A percentile compares a stretch with the other conserved stretches of the same genome.
phyloP scores from a whole-genome alignment of 164 flowering plant species.

The Vitis rotundifolia region DNA sequence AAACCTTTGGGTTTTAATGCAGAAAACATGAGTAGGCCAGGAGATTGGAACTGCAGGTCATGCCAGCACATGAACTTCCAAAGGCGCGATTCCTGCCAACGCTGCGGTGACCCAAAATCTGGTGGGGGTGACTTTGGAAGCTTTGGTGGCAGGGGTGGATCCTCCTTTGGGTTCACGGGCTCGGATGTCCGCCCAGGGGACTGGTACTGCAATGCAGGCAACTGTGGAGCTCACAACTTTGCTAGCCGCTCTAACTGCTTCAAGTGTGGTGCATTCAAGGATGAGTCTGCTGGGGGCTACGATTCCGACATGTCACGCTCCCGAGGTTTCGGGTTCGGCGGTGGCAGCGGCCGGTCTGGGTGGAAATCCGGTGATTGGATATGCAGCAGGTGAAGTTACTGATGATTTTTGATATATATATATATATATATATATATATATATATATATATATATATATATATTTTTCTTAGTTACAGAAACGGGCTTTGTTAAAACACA shows the following conservation, averaged over 20 bases:
- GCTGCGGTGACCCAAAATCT: constrained; percentile 58
- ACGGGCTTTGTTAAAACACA: too few species aligned
- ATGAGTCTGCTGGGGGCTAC: constrained; percentile 47
- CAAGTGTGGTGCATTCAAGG: constrained; percentile 92
- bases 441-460: too few species aligned
- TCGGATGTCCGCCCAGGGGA: constrained; percentile 96
- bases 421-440: too few species aligned
- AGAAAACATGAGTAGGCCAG: constrained; percentile 73
- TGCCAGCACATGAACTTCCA: constrained; percentile 91
- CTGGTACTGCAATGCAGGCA: constrained; percentile 84
- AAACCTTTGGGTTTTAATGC: constrained; percentile 4
- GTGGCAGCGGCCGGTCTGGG: constrained; percentile 46
- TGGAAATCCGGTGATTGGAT: constrained; percentile 99
- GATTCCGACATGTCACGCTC: constrained; percentile 42
- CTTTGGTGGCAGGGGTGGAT: constrained; percentile 40
- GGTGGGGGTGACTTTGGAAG: constrained; percentile 47
- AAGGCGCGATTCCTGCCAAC: constrained; percentile 76
- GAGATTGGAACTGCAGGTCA: constrained; percentile 92
- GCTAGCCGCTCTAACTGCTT: constrained; percentile 98
- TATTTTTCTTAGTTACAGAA: too few species aligned
- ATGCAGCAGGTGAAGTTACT: constrained; percentile 64
- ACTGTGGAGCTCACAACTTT: constrained; percentile 93
- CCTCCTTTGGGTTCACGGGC: constrained; percentile 66
- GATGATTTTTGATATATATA: too few species aligned
- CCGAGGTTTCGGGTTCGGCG: constrained; percentile 35